These are phyloP conservation scores for Ceriops decandra DNA, from an alignment of 345 rosid species.

Conservation along the genomic window DNA sequence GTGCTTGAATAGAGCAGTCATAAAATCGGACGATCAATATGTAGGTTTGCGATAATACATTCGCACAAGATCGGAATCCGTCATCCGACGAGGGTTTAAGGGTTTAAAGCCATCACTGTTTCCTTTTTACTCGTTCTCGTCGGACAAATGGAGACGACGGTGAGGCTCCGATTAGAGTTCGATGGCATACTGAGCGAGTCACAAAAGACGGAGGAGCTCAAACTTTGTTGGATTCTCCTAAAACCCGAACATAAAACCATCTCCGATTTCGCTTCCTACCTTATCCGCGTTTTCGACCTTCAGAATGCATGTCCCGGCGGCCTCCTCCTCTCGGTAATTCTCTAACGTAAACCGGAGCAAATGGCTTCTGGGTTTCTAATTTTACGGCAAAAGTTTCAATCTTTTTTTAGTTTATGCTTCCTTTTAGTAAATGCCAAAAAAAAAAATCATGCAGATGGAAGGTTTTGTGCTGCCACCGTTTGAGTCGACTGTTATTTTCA, in stretches of 20 bases:
- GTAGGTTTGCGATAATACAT: no score
- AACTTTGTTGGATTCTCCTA: slow-evolving; percentile 73
- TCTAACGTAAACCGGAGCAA: not conserved
- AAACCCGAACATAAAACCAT: slow-evolving; percentile 65
- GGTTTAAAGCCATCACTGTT: not conserved
- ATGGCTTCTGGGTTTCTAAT: not conserved
- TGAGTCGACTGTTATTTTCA: slow-evolving; percentile 65
- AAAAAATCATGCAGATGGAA: slow-evolving; percentile 62
- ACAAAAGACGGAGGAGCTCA: slow-evolving; percentile 56
- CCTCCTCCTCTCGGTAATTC: slow-evolving; percentile 61
- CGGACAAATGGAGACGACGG: slow-evolving; percentile 35
- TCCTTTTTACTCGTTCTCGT: not conserved
- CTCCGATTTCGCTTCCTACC: slow-evolving; percentile 57
- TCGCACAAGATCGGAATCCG: no score
- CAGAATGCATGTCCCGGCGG: slow-evolving; percentile 60
- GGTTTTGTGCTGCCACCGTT: slow-evolving; percentile 87
- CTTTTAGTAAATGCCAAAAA: not conserved
- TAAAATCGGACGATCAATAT: no score
- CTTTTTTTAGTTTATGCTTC: no score
- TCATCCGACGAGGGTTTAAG: slow-evolving; percentile 9
- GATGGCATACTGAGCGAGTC: slow-evolving; percentile 48
- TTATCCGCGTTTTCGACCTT: slow-evolving; percentile 56
- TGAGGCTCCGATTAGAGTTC: slow-evolving; percentile 67
- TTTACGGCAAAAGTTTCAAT: not conserved
- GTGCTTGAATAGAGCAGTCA: no score